Conservation (phyloP, 1,284 basidiomycete genomes). For the Mycena sp. region DNA sequence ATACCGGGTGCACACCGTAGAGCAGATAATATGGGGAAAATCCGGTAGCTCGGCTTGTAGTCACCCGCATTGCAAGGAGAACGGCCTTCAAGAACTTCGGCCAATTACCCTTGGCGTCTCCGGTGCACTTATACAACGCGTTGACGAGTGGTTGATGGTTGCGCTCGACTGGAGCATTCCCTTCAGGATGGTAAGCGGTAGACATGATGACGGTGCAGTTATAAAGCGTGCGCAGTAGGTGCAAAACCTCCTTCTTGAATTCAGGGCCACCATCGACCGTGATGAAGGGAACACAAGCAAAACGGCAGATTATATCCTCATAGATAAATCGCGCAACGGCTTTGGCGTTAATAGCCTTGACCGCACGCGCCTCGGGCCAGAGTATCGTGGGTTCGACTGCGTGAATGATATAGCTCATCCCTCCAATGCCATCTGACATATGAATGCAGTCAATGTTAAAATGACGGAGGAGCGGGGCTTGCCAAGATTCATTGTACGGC, state of each 20-base stretch:
- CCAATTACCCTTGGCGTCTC: slow-evolving; percentile 33
- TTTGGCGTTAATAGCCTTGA: slow-evolving; percentile 23
- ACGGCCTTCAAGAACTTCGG: slow-evolving; percentile 30
- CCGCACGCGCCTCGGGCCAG: slow-evolving; percentile 39
- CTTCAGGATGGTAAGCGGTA: slow-evolving; percentile 42
- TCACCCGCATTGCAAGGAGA: slow-evolving; percentile 19
- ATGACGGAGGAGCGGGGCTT: slow-evolving; percentile 32
- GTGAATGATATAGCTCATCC: slow-evolving; percentile 38
- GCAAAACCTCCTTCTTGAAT: slow-evolving; percentile 35
- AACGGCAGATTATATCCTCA: slow-evolving; percentile 40
- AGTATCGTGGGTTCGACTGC: slow-evolving; percentile 32
- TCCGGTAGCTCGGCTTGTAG: slow-evolving; percentile 36
- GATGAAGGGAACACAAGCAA: slow-evolving; percentile 35
- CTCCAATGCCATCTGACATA: slow-evolving; percentile 36
- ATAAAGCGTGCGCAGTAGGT: slow-evolving; percentile 36
- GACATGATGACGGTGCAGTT: slow-evolving; percentile 34
- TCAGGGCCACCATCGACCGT: slow-evolving; percentile 41
- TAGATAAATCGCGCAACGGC: slow-evolving; percentile 41
- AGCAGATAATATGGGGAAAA: slow-evolving; percentile 45
- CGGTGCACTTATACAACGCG: slow-evolving; percentile 33
- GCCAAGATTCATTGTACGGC: slow-evolving; percentile 31
- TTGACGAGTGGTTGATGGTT: slow-evolving; percentile 36
- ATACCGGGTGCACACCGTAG: slow-evolving; percentile 41
- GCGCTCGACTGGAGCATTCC: slow-evolving; percentile 42
- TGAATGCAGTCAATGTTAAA: slow-evolving; percentile 40